phyloP scores from a whole-genome alignment of 1,284 basidiomycete genomes.

The Thelephora terrestris region DNA sequence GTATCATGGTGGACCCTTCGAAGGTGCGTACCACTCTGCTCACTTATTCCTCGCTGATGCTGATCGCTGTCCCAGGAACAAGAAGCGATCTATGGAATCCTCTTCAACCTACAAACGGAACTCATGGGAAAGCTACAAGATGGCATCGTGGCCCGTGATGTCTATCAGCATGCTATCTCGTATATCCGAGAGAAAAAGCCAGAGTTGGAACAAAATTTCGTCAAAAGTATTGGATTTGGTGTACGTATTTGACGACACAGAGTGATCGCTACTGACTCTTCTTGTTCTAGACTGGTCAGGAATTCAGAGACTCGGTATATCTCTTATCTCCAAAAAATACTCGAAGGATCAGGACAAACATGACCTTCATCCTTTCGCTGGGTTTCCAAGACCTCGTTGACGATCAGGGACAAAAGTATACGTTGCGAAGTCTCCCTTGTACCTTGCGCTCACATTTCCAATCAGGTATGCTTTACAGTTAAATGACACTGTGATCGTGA shows the following conservation, averaged over 20 bases:
- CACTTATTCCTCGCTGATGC: background rate
- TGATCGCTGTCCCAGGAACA: slow-evolving; percentile 51
- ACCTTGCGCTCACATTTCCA: background rate
- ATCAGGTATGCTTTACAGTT: slow-evolving; percentile 84
- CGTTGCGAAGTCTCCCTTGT: slow-evolving; percentile 13
- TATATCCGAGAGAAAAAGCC: slow-evolving; percentile 72
- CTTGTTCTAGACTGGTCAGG: slow-evolving; percentile 70
- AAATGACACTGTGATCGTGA: slow-evolving; percentile 82
- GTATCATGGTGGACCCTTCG: slow-evolving; percentile 91
- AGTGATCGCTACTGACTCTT: background rate
- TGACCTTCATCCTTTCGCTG: slow-evolving; percentile 80
- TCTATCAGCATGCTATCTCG: slow-evolving; percentile 71
- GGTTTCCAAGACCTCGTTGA: slow-evolving; percentile 81
- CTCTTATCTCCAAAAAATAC: slow-evolving; percentile 76
- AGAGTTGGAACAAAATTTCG: slow-evolving; percentile 75
- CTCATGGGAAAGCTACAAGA: slow-evolving; percentile 72
- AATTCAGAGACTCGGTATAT: slow-evolving; percentile 88
- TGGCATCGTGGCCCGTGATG: slow-evolving; percentile 69
- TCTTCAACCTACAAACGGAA: slow-evolving; percentile 74
- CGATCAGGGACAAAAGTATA: slow-evolving; percentile 64
- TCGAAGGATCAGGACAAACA: slow-evolving; percentile 63
- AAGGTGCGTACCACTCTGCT: slow-evolving; percentile 39
- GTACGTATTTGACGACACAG: slow-evolving; percentile 33
- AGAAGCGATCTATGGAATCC: slow-evolving; percentile 76
- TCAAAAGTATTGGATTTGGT: slow-evolving; percentile 88